Conservation (phyloP, 257 asterid genomes). For the Solanum peruvianum region DNA sequence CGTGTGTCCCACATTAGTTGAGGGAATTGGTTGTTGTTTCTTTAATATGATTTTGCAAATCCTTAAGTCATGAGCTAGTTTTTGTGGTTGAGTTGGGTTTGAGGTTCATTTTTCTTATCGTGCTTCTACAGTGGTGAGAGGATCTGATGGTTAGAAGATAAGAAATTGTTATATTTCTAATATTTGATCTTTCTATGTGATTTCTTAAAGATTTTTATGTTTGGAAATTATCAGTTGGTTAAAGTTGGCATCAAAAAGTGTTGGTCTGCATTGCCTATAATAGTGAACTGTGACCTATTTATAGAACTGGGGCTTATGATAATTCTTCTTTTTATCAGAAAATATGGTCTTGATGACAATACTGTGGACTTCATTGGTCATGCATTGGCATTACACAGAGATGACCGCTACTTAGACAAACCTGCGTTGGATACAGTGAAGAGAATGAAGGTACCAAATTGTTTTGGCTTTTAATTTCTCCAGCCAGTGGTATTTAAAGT, state of each 20-base stretch:
- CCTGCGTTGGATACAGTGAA: slow-evolving; percentile 81
- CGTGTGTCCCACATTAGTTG: neutral
- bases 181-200: neutral
- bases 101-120: neutral
- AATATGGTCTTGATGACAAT: slow-evolving; percentile 89
- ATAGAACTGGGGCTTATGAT: neutral
- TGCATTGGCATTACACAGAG: slow-evolving; percentile 82
- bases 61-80: neutral
- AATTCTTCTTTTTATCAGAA: slow-evolving; percentile 28
- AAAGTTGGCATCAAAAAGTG: neutral
- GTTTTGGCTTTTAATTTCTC: neutral
- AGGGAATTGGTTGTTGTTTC: neutral
- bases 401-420: slow-evolving; percentile 71
- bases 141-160: neutral
- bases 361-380: slow-evolving; percentile 88
- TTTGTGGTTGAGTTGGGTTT: neutral
- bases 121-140: neutral
- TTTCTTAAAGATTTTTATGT: neutral
- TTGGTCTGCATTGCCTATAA: neutral
- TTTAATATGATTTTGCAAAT: neutral
- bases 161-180: neutral
- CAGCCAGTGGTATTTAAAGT: too few species aligned
- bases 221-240: neutral
- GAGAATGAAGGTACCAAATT: slow-evolving; percentile 60
- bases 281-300: neutral